phyloP scores from a whole-genome alignment of 805 yeast genomes.

The Sporopachydermia lactativora region DNA sequence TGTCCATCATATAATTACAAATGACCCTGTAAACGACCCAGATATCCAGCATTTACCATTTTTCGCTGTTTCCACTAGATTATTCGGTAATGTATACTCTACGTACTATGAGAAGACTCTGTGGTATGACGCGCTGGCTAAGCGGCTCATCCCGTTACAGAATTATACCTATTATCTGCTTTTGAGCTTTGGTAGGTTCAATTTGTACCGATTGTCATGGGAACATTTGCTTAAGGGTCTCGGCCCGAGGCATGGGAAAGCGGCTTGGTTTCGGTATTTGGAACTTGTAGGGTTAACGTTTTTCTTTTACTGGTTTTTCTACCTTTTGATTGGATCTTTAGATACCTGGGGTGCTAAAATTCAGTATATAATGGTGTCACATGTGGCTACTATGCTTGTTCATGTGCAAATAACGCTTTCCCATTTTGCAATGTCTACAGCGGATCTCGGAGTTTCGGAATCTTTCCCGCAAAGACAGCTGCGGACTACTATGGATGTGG shows the following conservation, averaged over 20 bases:
- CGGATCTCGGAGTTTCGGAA: conserved; percentile 72
- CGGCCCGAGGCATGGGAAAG: conserved; percentile 72
- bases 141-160: conserved; percentile 46
- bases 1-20: conserved; percentile 85
- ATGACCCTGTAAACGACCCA: conserved; percentile 89
- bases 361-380: conserved; percentile 55
- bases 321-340: conserved; percentile 39
- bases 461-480: conserved; percentile 68
- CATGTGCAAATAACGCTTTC: conserved; percentile 85
- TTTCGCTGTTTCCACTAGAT: conserved; percentile 66
- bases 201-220: conserved; percentile 74
- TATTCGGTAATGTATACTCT: conserved; percentile 58
- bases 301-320: conserved; percentile 76
- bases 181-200: conserved; percentile 72
- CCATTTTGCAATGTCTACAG: conserved; percentile 88
- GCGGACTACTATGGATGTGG: conserved; percentile 90
- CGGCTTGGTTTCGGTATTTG: conserved; percentile 74
- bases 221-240: conserved; percentile 55
- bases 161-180: conserved; percentile 64
- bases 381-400: conserved; percentile 76
- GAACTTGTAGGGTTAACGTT: conserved; percentile 57
- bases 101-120: conserved; percentile 62
- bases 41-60: conserved; percentile 90
- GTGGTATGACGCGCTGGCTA: conserved; percentile 55
- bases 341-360: conserved; percentile 41